Evolutionary conservation across 228 moss, liverwort and hornwort species (phyloP), one percentile per base, ranked within the genome.

Genomic region (Sphagnum magellanicum): DNA sequence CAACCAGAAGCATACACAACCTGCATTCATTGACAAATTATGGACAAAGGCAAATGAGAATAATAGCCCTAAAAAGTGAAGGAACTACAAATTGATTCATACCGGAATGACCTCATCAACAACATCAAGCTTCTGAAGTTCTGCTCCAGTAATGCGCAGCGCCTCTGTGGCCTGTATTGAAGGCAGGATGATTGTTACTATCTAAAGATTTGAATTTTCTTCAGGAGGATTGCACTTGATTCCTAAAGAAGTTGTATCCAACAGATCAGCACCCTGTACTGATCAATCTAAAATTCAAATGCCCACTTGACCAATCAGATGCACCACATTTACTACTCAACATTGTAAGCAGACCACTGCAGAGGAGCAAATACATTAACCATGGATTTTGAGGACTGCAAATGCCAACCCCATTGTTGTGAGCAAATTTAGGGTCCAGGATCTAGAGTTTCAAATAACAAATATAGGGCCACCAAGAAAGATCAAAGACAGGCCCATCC

Each of bases 51-150:
- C 32, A 32, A 32, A 32, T 32, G 32, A 32, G 32, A 32, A 32
- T 32, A 32, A 32, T 32, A 32, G 32, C 32, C 32, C 32, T 32
- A 32, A 32, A 3, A 32, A 32, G 32, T 32, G 32, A 32, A 32
- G 3, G 55, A 55, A 12, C 1, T 55, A 12, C 12, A 8, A 8
- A 55, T 8, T 4, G 55, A 55, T 68, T 49, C 87, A 71, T 81
- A 98, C 97, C 81, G 81, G 90, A 81, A 98, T 87, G 65, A 93
- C 90, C 71, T 93, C 93, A 77, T 98, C 93, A 74, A 98, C 93
- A 53, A 98, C 91, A 67, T 87, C 79, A 61, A 98, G 71, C 70
- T 74, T 82, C 72, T 87, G 74, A 59, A 98, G 84, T 81, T 98
- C 97, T 47, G 79, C 73, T 52, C 91, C 93, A 52, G 97, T 98